Conservation (phyloP, 164 flowering plant genomes). For the Echeveria elegans region DNA sequence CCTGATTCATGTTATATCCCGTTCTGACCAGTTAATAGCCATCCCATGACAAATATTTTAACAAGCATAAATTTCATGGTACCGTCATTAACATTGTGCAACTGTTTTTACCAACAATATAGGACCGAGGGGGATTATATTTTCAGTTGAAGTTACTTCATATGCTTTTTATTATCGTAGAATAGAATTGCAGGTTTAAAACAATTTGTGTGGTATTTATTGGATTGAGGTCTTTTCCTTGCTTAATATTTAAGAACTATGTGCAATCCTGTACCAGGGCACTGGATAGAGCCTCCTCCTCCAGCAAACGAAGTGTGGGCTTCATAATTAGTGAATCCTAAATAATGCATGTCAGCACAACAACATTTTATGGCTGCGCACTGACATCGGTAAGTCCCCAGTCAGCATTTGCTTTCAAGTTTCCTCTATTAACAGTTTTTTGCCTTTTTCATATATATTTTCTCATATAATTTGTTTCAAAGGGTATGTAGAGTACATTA, state of each 20-base stretch:
- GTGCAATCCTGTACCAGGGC: constrained; percentile 89
- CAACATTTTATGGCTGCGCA: too few relatives aligned
- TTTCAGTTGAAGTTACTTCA: too few relatives aligned
- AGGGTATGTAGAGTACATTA: too few relatives aligned
- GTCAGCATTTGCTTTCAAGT: too few relatives aligned
- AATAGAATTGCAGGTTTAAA: neutral
- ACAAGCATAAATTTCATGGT: neutral
- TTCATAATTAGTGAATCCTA: constrained; percentile 51
- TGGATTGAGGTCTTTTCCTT: neutral
- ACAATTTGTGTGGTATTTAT: neutral
- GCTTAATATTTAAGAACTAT: neutral
- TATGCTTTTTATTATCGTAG: too few relatives aligned
- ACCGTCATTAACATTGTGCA: neutral
- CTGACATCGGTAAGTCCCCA: too few relatives aligned
- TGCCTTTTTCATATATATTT: too few relatives aligned
- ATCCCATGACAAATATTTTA: neutral
- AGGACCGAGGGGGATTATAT: too few relatives aligned
- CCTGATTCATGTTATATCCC: neutral
- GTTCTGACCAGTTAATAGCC: neutral
- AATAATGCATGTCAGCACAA: too few relatives aligned
- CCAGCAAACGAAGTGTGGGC: constrained; percentile 88
- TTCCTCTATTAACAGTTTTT: too few relatives aligned
- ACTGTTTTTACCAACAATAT: too few relatives aligned
- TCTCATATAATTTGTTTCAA: too few relatives aligned
- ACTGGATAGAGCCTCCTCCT: constrained; percentile 88